Percentiles rank a stretch among this genome's conserved stretches.
Conservation (phyloP, 1,284 basidiomycete genomes). For the Vanrija sp. region DNA sequence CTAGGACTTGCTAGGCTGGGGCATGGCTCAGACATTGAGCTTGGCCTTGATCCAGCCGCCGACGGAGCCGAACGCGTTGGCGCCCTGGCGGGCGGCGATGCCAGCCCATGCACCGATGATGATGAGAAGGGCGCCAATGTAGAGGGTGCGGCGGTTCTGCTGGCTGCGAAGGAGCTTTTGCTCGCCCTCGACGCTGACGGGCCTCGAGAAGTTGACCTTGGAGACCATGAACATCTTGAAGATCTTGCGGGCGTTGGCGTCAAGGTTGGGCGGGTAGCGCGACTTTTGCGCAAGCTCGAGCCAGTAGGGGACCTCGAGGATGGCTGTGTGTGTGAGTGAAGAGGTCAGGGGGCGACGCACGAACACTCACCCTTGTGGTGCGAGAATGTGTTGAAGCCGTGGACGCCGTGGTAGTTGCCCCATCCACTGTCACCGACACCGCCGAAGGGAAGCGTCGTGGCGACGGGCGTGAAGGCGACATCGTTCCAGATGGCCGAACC, state of each 20-base stretch:
- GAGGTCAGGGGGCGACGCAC: background rate
- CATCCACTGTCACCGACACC: slow-evolving; percentile 48
- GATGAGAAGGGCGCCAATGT: slow-evolving; percentile 11
- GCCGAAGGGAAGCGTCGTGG: slow-evolving; percentile 44
- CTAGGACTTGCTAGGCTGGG: too few species aligned
- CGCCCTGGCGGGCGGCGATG: slow-evolving; percentile 1
- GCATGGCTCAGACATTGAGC: too few species aligned
- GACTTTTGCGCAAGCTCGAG: slow-evolving; percentile 18
- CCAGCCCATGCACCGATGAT: slow-evolving; percentile 15
- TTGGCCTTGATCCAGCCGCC: too few species aligned
- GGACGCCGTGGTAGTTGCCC: slow-evolving; percentile 45
- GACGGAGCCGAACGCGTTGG: background rate
- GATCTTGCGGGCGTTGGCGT: slow-evolving; percentile 15
- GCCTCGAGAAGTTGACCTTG: slow-evolving; percentile 27
- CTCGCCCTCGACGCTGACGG: slow-evolving; percentile 40
- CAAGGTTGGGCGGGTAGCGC: slow-evolving; percentile 39
- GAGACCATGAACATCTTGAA: slow-evolving; percentile 28
- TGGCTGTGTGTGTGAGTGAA: slow-evolving; percentile 16
- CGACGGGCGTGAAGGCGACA: slow-evolving; percentile 32
- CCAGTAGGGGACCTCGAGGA: slow-evolving; percentile 35
- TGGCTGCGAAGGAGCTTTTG: slow-evolving; percentile 5
- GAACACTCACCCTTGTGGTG: slow-evolving; percentile 39
- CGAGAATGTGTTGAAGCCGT: slow-evolving; percentile 46
- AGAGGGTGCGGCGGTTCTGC: slow-evolving; percentile 7
- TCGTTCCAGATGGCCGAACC: slow-evolving; percentile 48